Base-by-base conservation (phyloP, 768 basidiomycete species). In the Suillus discolor region DNA sequence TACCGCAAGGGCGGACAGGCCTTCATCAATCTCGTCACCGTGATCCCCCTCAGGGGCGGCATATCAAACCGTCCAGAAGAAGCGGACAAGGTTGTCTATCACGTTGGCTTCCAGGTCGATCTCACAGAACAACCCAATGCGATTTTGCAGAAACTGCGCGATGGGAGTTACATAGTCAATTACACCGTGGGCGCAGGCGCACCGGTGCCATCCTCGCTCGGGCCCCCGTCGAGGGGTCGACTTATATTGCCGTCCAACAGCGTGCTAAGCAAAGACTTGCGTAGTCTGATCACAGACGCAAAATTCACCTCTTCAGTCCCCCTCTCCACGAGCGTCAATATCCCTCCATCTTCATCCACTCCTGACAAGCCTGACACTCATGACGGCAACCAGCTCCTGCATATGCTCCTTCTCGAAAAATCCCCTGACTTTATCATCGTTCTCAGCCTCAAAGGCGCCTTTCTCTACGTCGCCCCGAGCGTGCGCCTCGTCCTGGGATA, bases 51-150 rank as follows among this genome's bases (percentile, higher is more conserved):
- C 65, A 74, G 82, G 0, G 93, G 90, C 9, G 92, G 87, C 65
- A 80, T 71, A 65, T 69, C 64, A 77, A 83, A 74, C 72, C 69
- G 38, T 49, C 78, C 68, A 68, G 83, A 87, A 51, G 89, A 88
- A 68, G 83, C 83, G 44, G 86, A 88, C 62, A 90, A 96, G 54
- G 83, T 93, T 47, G 88, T 87, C 11, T 97, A 91, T 74, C 91
- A 93, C 71, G 90, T 99, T 61, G 97, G 97, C 1, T 99, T 99
- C 82, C 96, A 99, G 78, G 92, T 97, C 63, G 94, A 98, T 77
- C 81, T 99, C 59, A 88, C 89, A 20, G 88, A 91, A 71, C 94
- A 96, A 78, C 95, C 94, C 3, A 88, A 88, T 69, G 87, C 87
- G 2, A 96, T 97, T 66, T 79, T 96, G 62, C 85, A 91, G 69